Percentiles rank a stretch among this genome's conserved stretches.
Conservation (phyloP, 345 rosid genomes). For the Hibiscus trionum region DNA sequence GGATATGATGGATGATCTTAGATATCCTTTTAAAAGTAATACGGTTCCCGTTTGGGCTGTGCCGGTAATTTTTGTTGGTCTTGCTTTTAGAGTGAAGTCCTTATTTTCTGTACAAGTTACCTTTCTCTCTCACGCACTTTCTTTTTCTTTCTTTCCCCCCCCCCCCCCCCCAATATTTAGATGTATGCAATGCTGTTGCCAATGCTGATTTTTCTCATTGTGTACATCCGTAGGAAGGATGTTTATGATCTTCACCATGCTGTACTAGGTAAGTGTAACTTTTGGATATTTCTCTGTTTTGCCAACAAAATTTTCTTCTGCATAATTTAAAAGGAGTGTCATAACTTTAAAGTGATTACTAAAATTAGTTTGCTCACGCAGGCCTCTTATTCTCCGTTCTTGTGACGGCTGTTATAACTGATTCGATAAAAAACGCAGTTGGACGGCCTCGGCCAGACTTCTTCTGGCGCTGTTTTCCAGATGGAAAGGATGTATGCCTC, state of each 20-base stretch:
- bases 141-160: neutral
- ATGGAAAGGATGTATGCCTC: constrained; percentile 70
- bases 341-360: neutral
- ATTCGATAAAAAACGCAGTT: constrained; percentile 70
- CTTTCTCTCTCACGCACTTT: neutral
- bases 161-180: constrained; percentile 24
- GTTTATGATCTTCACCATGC: constrained; percentile 93
- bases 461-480: constrained; percentile 96
- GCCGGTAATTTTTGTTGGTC: constrained; percentile 39
- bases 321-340: neutral
- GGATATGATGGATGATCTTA: constrained; percentile 88
- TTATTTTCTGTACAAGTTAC: neutral
- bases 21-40: constrained; percentile 62
- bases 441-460: constrained; percentile 95
- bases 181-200: constrained; percentile 57
- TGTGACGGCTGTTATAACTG: constrained; percentile 65
- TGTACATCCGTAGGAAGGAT: constrained; percentile 61
- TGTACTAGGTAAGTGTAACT: constrained; percentile 44
- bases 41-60: constrained; percentile 80
- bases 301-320: neutral
- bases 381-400: constrained; percentile 69
- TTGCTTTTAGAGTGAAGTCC: neutral
- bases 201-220: constrained; percentile 39
- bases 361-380: constrained; percentile 20
- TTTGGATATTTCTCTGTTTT: neutral